Base-by-base conservation (phyloP, 148 eudicot species). In the Polygonum maritimum region DNA sequence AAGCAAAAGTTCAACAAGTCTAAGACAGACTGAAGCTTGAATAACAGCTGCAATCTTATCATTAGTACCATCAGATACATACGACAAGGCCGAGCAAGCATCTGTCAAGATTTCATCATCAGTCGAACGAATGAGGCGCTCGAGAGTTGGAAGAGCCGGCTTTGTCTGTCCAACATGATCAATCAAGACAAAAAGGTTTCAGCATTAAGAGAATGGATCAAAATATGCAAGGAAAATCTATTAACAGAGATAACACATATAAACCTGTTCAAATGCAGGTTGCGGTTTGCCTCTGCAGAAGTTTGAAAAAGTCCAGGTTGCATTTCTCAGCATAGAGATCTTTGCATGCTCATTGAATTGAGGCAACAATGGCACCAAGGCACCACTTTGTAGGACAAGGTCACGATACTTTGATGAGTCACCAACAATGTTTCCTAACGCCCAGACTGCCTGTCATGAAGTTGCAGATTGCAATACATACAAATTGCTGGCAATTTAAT, bases 71-170 rank as follows among this genome's bases (percentile, higher is more conserved):
- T 89, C 94, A 74, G 97, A 88, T 4, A 91, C 84, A 75, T 91
- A 91, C 14, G 96, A 91, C 40, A 91, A 87, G 49, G 96, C 92
- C 96, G 92, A 89, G 80, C 97, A 92, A 19, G 97, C 90, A 86
- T 92, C 94, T 14, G 94, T 89, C 69, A 92, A 81, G 33, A 89
- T 89, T 82, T 92, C 97, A 69, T 92, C 97, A 63, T 92, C 97
- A 81, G 75, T 88, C 58, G 94, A 92, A 72, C 87, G 87, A 78
- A 89, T 82, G 71, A 92, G 97, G 10, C 82, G 88, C 71, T 84
- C 85, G 38, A 92, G 92, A 36, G 92, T 90, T 76, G 93, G 91
- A 80, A 91, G 91, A 69, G 93, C 93, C 69, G 92, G 89, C 78
- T 76, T 83, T 57, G 85, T 89, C 97, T 89, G 75, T 19, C 73